Evolutionary conservation across 257 asterid genomes (phyloP).

Genomic region (Linaria vulgaris): DNA sequence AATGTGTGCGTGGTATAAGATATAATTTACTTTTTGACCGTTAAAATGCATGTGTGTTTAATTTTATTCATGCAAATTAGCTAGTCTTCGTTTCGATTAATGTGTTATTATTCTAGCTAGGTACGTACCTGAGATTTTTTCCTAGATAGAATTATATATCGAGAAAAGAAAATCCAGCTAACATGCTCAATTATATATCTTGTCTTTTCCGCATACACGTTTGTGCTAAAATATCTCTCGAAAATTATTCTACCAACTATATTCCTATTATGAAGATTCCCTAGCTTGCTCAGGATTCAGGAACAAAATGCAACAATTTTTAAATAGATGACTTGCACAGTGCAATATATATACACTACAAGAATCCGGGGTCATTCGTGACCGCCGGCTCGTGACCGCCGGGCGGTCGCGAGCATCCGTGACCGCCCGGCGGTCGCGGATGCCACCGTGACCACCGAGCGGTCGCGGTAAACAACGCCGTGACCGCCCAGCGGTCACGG

Average conservation of each 20-base stretch:
- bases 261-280: slow-evolving; percentile 35
- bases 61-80: neutral
- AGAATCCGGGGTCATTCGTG: too few relatives aligned
- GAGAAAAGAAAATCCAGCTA: slow-evolving; percentile 30
- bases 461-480: too few relatives aligned
- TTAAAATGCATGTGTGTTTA: neutral
- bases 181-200: slow-evolving; percentile 38
- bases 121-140: slow-evolving; percentile 15
- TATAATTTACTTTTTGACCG: neutral
- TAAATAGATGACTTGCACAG: neutral
- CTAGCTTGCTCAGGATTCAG: slow-evolving; percentile 33
- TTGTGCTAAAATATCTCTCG: slow-evolving; percentile 23
- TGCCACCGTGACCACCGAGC: too few relatives aligned
- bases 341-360: too few relatives aligned
- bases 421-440: too few relatives aligned
- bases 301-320: slow-evolving; percentile 21
- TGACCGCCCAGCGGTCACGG: too few relatives aligned
- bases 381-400: too few relatives aligned
- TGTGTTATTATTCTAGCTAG: neutral
- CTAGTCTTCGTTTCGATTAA: neutral
- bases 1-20: too few relatives aligned
- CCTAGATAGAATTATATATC: slow-evolving; percentile 21
- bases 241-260: slow-evolving; percentile 35
- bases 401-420: too few relatives aligned
- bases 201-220: slow-evolving; percentile 33